These are phyloP conservation scores for Diaporthe sp. DNA, from an alignment of 2,329 filamentous ascomycete species.

Conservation along the genomic window DNA sequence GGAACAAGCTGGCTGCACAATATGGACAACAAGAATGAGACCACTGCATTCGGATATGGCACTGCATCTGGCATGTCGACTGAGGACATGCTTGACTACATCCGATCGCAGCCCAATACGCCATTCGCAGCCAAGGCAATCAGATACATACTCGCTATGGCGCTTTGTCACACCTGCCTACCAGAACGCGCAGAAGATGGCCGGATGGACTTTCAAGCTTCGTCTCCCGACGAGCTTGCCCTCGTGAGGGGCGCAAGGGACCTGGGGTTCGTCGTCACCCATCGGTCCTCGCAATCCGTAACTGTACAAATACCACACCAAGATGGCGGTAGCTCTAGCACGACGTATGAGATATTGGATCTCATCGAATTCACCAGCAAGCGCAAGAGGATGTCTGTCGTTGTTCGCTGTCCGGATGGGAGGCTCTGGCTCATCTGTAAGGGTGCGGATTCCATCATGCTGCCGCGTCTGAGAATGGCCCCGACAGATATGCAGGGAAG, in stretches of 20 bases:
- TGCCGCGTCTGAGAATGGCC: slow-evolving; percentile 80
- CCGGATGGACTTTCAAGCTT: slow-evolving; percentile 76
- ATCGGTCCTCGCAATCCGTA: slow-evolving; percentile 78
- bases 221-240: slow-evolving; percentile 90
- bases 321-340: slow-evolving; percentile 47
- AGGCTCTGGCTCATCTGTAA: slow-evolving; percentile 88
- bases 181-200: slow-evolving; percentile 78
- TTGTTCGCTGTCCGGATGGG: slow-evolving; percentile 85
- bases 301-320: slow-evolving; percentile 56
- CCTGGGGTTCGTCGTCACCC: slow-evolving; percentile 80
- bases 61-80: slow-evolving; percentile 71
- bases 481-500: slow-evolving; percentile 73
- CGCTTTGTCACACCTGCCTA: slow-evolving; percentile 90
- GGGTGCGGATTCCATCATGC: slow-evolving; percentile 85
- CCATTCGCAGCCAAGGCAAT: slow-evolving; percentile 81
- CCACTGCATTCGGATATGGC: slow-evolving; percentile 51
- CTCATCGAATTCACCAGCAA: slow-evolving; percentile 92
- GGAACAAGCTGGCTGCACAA: slow-evolving; percentile 92
- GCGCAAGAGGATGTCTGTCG: slow-evolving; percentile 89
- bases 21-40: slow-evolving; percentile 66
- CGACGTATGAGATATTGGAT: slow-evolving; percentile 82
- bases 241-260: slow-evolving; percentile 87
- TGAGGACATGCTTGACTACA: slow-evolving; percentile 79
- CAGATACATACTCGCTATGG: slow-evolving; percentile 85
- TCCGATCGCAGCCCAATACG: slow-evolving; percentile 79